Evolutionary conservation across 345 rosid species (phyloP), one percentile per base, ranked within the genome.

Genomic region (Syzygium oleosum): DNA sequence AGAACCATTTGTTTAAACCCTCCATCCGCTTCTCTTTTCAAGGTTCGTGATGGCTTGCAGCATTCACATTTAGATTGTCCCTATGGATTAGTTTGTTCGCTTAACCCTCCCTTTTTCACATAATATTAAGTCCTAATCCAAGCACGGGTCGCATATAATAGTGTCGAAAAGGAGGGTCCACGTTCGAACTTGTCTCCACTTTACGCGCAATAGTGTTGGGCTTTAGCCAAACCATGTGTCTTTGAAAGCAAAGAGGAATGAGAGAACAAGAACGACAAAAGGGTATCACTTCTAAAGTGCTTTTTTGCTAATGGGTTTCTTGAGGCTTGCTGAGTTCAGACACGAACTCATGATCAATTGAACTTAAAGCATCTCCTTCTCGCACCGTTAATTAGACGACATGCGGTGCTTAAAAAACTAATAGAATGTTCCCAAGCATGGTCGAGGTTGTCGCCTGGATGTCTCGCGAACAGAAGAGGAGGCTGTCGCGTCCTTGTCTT

Each of bases 211-310:
- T 53, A 34, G 31, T 87, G 88, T 34, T 55, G 85, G 51, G 85
- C 88, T 87, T 79, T 87, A 41, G 78, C 51, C 85, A 19, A 80
- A 55, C 88, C 84, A 31, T 3, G 51, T 80, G 88, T 87, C 51
- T 58, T 53, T 87, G 31, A 87, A 79, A 46, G 49, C 65, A 27
- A 27, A 56, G n/a, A 16, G n/a, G 21, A 2, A 34, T 5, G 17
- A 12, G 59, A 80, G 73, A 43, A 46, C 52, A 56, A 49, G 84
- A 55, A n/a, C 84, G 54, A 86, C 38, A 61, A 63, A 19, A 63
- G 49, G n/a, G 29, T 38, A 56, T 38, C 17, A 34, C 5, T 85
- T 34, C 12, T 41, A 22, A 19, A 9, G 29, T 38, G 49, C n/a
- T 55, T 85, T 43, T n/a, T 85, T 23, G 43, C 51, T 61, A 54